Evolutionary conservation across 2,329 filamentous ascomycete genomes (phyloP), one percentile per base, ranked within the genome.

Genomic region (Exophiala xenobiotica): DNA sequence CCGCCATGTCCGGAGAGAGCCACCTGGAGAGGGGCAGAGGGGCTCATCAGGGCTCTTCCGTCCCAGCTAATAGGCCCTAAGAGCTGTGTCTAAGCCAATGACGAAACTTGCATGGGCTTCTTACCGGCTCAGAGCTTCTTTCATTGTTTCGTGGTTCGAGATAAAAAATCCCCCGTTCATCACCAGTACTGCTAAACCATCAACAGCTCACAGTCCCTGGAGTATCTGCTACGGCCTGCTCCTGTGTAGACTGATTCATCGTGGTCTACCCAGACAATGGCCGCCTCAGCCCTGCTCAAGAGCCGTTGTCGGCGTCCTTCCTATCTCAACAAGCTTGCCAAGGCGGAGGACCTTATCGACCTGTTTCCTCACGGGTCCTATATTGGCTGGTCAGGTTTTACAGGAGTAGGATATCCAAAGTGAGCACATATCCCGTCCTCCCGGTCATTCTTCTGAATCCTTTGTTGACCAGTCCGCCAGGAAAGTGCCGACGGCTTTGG

Each of bases 301-400:
- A 81, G 84, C 64, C 86, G 90, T 62, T 78, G 93, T 57, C 77
- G 84, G 62, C 81, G 88, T 59, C 85, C 89, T 18, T 87, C 86
- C 35, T 84, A 92, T 70, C 78, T 95, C 50, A 85, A 83, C 64
- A 95, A 92, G 78, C 76, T 95, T 53, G 83, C 85, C 63, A 83
- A 83, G 63, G 82, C 90, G 29, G 82, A 93, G 69, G 89, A 95
- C 68, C 71, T 95, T 58, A 78, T 95, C 54, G 78, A 87, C 58
- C 79, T 88, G 61, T 95, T 95, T 64, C 90, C 90, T 59, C 82
- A 93, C 76, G 85, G 85, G 66, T 73, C 87, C n/a, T 93, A 93
- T 70, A 82, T 95, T 63, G 90, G 90, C 64, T 95, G 90, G 90
- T 90, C 85, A 58, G 90, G 90, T 27, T 95, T 95, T 72, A 95